Base-by-base conservation (phyloP, 352 stramenopile species). In the Elongisporangium anandrum region DNA sequence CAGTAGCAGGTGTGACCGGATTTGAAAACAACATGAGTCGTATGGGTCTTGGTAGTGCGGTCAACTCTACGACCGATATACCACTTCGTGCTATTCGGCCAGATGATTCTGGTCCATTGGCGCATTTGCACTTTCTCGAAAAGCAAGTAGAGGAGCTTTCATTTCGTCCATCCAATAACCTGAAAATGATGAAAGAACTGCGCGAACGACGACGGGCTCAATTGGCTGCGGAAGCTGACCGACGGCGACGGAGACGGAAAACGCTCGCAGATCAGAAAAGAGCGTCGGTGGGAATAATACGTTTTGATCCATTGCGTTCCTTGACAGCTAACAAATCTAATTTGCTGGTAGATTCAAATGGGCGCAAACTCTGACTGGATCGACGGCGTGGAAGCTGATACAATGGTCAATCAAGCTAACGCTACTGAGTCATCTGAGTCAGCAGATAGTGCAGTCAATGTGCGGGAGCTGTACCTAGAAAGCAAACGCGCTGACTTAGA, bases 171-270 rank as follows among this genome's bases (percentile, higher is more conserved):
- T 87, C 82, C 2, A 90, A 84, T 61, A 92, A 92, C 51, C 50
- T 90, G 19, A 79, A 90, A 59, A 92, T 92, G 82, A 90, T 92
- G 82, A 90, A 89, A 62, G 82, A 92, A 34, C 66, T 92, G 0
- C 79, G 79, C 21, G 78, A 80, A 50, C 68, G 79, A n/a, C 73
- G 80, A 9, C 84, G 87, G 59, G 72, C 77, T 15, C 82, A 92
- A 50, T 57, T 89, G 2, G 78, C 72, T 52, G 80, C 78, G 19
- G 80, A 90, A 53, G 88, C 88, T 21, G 82, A 92, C 54, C 74
- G 80, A 4, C 68, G 77, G 12, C 68, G 81, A 57, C 70, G 80
- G 24, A 66, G 77, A 22, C 70, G 76, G 39, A 83, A 81, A 52
- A 69, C 76, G 1, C 48, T 71, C 8, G 72, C 63, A 13, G 69